Base-by-base conservation (phyloP, 1,284 basidiomycete genomes). In the Kalmanozyma brasiliensis region DNA sequence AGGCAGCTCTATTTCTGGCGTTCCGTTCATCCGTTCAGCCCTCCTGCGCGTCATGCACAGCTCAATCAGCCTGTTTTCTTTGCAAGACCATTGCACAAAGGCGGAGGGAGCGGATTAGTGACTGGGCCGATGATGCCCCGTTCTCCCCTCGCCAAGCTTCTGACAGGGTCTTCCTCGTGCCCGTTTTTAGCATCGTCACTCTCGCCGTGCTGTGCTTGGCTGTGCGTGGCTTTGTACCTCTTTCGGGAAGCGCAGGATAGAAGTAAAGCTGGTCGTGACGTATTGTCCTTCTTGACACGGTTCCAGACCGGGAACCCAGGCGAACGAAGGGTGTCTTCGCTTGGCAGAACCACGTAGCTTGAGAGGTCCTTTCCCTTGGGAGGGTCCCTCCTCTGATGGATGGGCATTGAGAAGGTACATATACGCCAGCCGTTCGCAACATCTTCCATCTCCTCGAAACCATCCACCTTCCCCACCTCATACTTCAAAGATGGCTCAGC, bases 121-220 rank as follows among this genome's bases (percentile, higher is more conserved):
- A n/a, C n/a, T n/a, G n/a, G n/a, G n/a, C n/a, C n/a, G n/a, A n/a
- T n/a, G n/a, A n/a, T n/a, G n/a, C n/a, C n/a, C n/a, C n/a, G n/a
- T n/a, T n/a, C n/a, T n/a, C n/a, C n/a, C n/a, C n/a, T n/a, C n/a
- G n/a, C n/a, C n/a, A n/a, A n/a, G n/a, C n/a, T n/a, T n/a, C n/a
- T n/a, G n/a, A n/a, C n/a, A n/a, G n/a, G n/a, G n/a, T n/a, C n/a
- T n/a, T n/a, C n/a, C n/a, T n/a, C n/a, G n/a, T n/a, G n/a, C n/a
- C n/a, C 23, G 11, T 42, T 36, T 42, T 42, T 42, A 42, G 41
- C 24, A 42, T 29, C 41, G 29, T 42, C 23, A 22, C 29, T 42
- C 23, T n/a, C 24, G 6, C 38, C 23, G 4, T 30, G 41, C 41
- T 30, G 41, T 17, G 14, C 29, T 40, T 40, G 10, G n/a, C 22